Evolutionary conservation across 164 flowering plant genomes (phyloP), one percentile per base, ranked within the genome.

Genomic region (Taxillus chinensis): DNA sequence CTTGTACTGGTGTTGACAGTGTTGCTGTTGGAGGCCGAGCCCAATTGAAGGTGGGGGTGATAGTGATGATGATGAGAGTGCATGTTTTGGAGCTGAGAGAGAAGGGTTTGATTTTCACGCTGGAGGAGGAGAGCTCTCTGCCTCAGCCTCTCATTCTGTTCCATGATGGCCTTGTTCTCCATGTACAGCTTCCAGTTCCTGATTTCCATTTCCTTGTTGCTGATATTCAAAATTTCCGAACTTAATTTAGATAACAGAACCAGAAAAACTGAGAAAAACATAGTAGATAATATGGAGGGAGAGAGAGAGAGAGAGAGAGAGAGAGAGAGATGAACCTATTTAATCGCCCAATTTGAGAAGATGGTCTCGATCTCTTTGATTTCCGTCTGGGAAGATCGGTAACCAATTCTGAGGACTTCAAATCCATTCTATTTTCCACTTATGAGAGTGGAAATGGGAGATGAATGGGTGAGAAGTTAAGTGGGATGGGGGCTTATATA

Each of bases 101-200:
- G 45, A 68, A 86, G 55, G 55, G 61, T 66, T 62, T 64, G 70
- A 52, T 86, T 83, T 68, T 86, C 91, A 70, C 76, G 71, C 60
- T 59, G 75, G 13, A 86, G 86, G 14, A 74, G 65, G 14, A 69
- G 16, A 40, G 82, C 91, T 64, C 78, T 74, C 64, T 68, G 62
- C 49, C 72, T 82, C 64, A 86, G 71, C 71, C 64, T 77, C 64
- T 75, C 78, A 63, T 86, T 86, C 73, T 76, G 82, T 45, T 69
- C 69, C 43, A 82, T 79, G 43, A 86, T 80, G 70, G 71, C 79
- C 67, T 73, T 60, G 72, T 86, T 86, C 76, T 76, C 71, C 79
- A 79, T 69, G 67, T 73, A 82, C 51, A 86, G 72, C 65, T 75
- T 79, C 79, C 79, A 66, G 68, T 86, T 86, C 78, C 74, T 79